Evolutionary conservation across 768 basidiomycete species (phyloP).

Genomic region (Strobilomyces confusus): DNA sequence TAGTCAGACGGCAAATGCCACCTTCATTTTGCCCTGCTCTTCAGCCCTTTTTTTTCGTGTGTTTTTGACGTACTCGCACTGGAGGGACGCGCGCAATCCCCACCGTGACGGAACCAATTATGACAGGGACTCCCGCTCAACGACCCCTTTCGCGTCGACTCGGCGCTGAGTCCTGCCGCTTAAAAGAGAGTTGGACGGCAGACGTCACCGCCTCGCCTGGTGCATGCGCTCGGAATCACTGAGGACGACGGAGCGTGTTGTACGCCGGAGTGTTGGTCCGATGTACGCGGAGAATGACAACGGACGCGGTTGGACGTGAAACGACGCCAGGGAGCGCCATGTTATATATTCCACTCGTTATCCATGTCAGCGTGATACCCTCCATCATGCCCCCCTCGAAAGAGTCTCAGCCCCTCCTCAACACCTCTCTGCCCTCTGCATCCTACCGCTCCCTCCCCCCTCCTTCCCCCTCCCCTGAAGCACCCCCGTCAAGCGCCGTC

Average conservation of each 20-base stretch:
- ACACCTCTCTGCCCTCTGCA: constrained; percentile 24
- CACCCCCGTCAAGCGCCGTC: constrained; percentile 40
- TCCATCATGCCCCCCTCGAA: constrained; percentile 36
- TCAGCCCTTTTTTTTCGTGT: background rate
- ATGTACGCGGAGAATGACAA: constrained; percentile 33
- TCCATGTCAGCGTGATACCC: background rate
- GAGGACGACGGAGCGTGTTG: background rate
- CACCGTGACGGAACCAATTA: background rate
- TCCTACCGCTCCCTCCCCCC: constrained; percentile 42
- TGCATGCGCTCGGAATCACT: background rate
- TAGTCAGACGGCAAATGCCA: constrained; percentile 32
- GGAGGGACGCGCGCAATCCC: background rate
- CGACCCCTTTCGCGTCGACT: too few relatives aligned
- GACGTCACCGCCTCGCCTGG: background rate
- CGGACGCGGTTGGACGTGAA: constrained; percentile 10
- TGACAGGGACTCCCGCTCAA: background rate
- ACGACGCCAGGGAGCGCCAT: constrained; percentile 16
- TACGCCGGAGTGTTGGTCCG: constrained; percentile 9
- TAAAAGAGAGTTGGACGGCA: background rate
- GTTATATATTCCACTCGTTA: constrained; percentile 22
- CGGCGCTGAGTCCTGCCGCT: background rate
- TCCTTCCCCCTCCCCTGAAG: constrained; percentile 25
- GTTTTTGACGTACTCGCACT: background rate
- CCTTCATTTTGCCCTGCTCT: constrained; percentile 7
- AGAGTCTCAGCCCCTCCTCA: constrained; percentile 58